phyloP scores from a whole-genome alignment of 2,329 filamentous ascomycete genomes.

The Sphaerulina musiva region DNA sequence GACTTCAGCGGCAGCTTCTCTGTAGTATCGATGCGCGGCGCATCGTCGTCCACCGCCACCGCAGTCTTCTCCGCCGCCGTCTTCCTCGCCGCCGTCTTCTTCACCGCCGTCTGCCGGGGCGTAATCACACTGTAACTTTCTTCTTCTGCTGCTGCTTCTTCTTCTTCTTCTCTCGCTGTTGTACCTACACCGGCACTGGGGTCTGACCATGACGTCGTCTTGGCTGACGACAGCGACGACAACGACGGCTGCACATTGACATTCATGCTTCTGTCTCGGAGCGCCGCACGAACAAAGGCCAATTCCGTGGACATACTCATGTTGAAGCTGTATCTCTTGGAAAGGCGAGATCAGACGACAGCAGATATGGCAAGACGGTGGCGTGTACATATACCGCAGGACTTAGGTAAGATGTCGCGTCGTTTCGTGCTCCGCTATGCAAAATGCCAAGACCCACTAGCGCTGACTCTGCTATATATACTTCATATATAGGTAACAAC shows the following conservation, averaged over 20 bases:
- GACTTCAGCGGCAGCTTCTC: constrained; percentile 45
- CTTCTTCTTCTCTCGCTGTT: too few species aligned
- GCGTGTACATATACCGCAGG: background rate
- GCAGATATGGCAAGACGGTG: background rate
- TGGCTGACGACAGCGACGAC: background rate
- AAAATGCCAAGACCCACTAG: too few species aligned
- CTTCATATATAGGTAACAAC: too few species aligned
- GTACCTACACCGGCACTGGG: background rate
- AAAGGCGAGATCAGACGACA: background rate
- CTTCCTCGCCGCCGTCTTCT: background rate
- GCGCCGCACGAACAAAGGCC: background rate
- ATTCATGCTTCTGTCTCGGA: background rate
- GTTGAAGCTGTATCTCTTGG: background rate
- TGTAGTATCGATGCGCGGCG: constrained; percentile 47
- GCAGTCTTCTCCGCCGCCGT: background rate
- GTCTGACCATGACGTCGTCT: background rate
- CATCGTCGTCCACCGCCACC: constrained; percentile 33
- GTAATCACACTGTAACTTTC: constrained; percentile 14
- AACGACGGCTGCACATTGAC: too few species aligned
- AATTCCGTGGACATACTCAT: constrained; percentile 1
- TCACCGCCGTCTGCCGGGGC: constrained; percentile 6
- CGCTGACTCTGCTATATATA: too few species aligned
- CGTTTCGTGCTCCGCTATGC: too few species aligned
- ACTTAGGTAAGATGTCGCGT: too few species aligned
- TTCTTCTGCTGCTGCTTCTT: background rate